Base-by-base conservation (phyloP, 2,329 filamentous ascomycete species). In the Penicillium sp. region DNA sequence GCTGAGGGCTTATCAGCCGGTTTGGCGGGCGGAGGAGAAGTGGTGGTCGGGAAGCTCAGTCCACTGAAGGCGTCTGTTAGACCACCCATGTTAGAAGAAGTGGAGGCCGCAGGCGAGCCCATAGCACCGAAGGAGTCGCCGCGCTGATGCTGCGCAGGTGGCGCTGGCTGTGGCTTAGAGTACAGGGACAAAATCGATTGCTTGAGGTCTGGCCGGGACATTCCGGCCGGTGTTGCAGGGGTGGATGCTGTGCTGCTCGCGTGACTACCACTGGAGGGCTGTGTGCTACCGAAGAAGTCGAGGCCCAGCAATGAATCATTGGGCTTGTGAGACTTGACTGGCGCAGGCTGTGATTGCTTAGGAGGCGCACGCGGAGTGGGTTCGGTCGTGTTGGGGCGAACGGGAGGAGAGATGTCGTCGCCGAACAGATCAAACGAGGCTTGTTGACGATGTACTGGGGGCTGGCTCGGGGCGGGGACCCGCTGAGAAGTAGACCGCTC, bases 161-260 rank as follows among this genome's bases (percentile, higher is more conserved):
- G 65, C 47, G 73, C 74, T 47, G 82, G 77, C 60, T 88, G 86
- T n/a, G 88, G 83, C 64, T 89, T 87, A 1, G 90, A 89, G 67
- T 99, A 99, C 13, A 99, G 80, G 7, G 93, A 99, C 41, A 99
- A 75, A 53, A 99, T 99, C 2, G 92, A 97, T 71, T 96, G 92
- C 73, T 99, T 99, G 52, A 99, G 76, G 66, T 99, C 93, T 2
- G 92, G 91, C 54, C 93, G 80, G 38, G 90, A 95, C 60, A 88
- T 84, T 11, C 80, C 79, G 14, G 76, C 76, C 3, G 78, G 68
- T 4, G 79, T 78, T 22, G 65, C 64, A 38, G 80, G 74, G 11
- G 84, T 80, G 14, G 85, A 83, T 4, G 85, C 81, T 16, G 89
- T 89, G 72, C 89, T 95, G 5, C 88, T 82, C n/a, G 91, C 88